Evolutionary conservation across 2,329 filamentous ascomycete species (phyloP).

Genomic region (Blastomyces silverae): DNA sequence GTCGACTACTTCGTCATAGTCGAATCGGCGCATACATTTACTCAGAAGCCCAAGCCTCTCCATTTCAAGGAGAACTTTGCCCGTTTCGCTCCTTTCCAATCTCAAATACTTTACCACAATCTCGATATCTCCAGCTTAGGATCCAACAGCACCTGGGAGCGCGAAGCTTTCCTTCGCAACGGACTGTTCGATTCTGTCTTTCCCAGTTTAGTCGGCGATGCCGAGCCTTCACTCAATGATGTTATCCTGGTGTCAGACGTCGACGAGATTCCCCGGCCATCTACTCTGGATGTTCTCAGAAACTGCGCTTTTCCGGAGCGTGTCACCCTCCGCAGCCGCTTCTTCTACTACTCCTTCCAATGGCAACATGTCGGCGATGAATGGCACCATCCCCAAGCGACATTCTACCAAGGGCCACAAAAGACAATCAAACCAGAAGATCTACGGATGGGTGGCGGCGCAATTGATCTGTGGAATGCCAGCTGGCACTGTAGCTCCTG

Average conservation of each 20-base stretch:
- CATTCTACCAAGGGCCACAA: slow-evolving; percentile 44
- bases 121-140: slow-evolving; percentile 32
- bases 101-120: slow-evolving; percentile 56
- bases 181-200: slow-evolving; percentile 54
- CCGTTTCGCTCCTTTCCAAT: slow-evolving; percentile 47
- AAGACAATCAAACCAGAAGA: slow-evolving; percentile 50
- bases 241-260: slow-evolving; percentile 35
- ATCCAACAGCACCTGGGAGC: slow-evolving; percentile 41
- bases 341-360: slow-evolving; percentile 56
- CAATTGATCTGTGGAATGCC: slow-evolving; percentile 44
- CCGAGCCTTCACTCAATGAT: slow-evolving; percentile 24
- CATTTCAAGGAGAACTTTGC: slow-evolving; percentile 49
- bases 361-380: slow-evolving; percentile 38
- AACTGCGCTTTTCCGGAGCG: slow-evolving; percentile 49
- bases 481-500: slow-evolving; percentile 59
- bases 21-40: slow-evolving; percentile 54
- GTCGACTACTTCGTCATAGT: slow-evolving; percentile 62
- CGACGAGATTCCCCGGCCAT: slow-evolving; percentile 53
- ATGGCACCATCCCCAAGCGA: slow-evolving; percentile 45
- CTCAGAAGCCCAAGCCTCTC: slow-evolving; percentile 50
- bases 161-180: slow-evolving; percentile 50
- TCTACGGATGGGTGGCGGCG: slow-evolving; percentile 35
- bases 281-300: slow-evolving; percentile 45
- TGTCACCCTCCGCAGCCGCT: slow-evolving; percentile 47
- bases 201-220: slow-evolving; percentile 36